These are phyloP conservation scores for Purshia tridentata DNA, from an alignment of 306 rosid genomes.

Conservation along the genomic window DNA sequence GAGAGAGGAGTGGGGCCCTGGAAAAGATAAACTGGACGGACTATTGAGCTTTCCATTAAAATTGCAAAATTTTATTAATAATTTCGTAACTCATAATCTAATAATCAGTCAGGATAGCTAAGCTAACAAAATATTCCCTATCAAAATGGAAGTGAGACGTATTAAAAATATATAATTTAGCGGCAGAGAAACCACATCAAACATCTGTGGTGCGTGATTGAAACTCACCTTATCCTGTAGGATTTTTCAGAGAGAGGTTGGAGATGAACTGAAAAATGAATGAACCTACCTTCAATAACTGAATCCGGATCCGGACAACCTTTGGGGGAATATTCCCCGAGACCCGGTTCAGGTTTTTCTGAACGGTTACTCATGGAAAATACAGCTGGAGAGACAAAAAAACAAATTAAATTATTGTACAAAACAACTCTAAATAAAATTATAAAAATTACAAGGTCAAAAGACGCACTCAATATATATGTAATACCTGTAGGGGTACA, in stretches of 20 bases:
- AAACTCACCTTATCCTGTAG: constrained; percentile 3
- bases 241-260: neutral
- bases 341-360: constrained; percentile 63
- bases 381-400: constrained; percentile 36
- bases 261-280: neutral
- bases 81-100: neutral
- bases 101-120: neutral
- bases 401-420: neutral
- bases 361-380: constrained; percentile 52
- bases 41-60: neutral
- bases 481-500: constrained; percentile 54
- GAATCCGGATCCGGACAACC: constrained; percentile 33
- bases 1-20: constrained; percentile 26
- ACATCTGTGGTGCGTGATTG: constrained; percentile 12
- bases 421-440: neutral
- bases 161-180: too few species aligned
- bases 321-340: constrained; percentile 68
- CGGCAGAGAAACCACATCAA: constrained; percentile 8
- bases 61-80: neutral
- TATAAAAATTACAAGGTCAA: neutral
- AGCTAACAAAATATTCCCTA: neutral
- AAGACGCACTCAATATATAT: neutral
- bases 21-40: neutral
- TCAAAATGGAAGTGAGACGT: too few species aligned
- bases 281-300: constrained; percentile 45